Evolutionary conservation across 768 basidiomycete species (phyloP).

Genomic region (Boletus rufocinnamomeus): DNA sequence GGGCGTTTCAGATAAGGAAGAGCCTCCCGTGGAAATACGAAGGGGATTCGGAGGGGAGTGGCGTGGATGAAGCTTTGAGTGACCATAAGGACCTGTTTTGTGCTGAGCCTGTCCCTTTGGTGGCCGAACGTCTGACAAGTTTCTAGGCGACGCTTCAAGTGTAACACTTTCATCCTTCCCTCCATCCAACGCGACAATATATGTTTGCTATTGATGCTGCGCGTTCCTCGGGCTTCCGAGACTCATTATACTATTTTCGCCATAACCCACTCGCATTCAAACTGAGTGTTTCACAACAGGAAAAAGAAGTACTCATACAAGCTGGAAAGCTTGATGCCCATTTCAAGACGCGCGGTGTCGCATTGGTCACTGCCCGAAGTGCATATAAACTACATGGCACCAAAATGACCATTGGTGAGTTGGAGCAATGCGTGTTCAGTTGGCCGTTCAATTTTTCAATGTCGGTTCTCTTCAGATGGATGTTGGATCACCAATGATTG

Average conservation of each 20-base stretch:
- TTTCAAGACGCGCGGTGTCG: constrained; percentile 88
- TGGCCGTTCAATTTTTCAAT: background rate
- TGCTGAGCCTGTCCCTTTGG: background rate
- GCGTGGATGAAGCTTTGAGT: no score
- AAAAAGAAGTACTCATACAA: constrained; percentile 91
- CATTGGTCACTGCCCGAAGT: constrained; percentile 89
- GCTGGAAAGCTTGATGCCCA: constrained; percentile 87
- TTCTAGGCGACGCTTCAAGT: constrained; percentile 84
- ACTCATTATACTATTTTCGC: constrained; percentile 98
- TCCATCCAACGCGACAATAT: constrained; percentile 81
- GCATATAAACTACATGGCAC: constrained; percentile 94
- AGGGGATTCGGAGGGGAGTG: no score
- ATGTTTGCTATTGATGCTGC: constrained; percentile 99
- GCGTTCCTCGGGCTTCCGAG: constrained; percentile 91
- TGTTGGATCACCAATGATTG: constrained; percentile 95
- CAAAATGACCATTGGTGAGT: constrained; percentile 79
- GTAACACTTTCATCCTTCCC: constrained; percentile 81
- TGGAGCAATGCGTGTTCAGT: background rate
- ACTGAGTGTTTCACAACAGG: constrained; percentile 82
- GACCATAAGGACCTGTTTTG: constrained; percentile 3
- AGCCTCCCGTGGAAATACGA: no score
- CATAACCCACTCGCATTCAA: constrained; percentile 90
- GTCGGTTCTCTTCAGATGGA: constrained; percentile 58
- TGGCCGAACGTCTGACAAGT: background rate
- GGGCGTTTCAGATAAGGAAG: no score